Conservation (phyloP, 1,284 basidiomycete genomes). For the Ustilago trichophora region DNA sequence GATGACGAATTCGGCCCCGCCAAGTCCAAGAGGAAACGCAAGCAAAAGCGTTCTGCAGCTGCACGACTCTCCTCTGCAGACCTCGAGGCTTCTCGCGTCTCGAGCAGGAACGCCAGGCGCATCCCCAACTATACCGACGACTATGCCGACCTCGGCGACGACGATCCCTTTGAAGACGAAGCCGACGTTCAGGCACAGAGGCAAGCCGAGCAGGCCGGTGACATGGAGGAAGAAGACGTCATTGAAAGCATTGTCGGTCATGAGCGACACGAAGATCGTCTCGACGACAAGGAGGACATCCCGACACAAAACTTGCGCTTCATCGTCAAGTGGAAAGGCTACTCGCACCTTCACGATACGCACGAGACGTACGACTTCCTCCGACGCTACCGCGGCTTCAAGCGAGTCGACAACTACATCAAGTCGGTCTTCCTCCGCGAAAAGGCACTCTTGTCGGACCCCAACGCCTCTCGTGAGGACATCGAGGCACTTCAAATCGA, state of each 20-base stretch:
- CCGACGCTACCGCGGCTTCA: conserved; percentile 85
- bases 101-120: conserved; percentile 54
- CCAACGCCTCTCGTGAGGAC: conserved; percentile 84
- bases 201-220: conserved; percentile 21
- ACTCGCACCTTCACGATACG: conserved; percentile 76
- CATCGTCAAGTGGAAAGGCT: conserved; percentile 69
- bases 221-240: conserved; percentile 63
- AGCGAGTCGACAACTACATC: conserved; percentile 99
- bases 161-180: conserved; percentile 64
- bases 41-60: conserved; percentile 22
- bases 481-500: conserved; percentile 81
- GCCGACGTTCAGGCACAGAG: conserved; percentile 45
- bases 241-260: conserved; percentile 69
- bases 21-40: conserved; percentile 25
- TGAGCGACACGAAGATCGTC: conserved; percentile 62
- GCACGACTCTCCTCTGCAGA: conserved; percentile 37
- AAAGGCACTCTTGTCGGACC: conserved; percentile 75
- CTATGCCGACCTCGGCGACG: conserved; percentile 59
- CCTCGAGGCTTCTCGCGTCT: conserved; percentile 55
- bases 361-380: conserved; percentile 96
- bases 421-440: conserved; percentile 78
- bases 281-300: conserved; percentile 65
- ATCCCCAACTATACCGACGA: conserved; percentile 67
- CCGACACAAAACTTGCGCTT: conserved; percentile 67
- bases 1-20: conserved; percentile 53